Percentiles rank a stretch among this genome's conserved stretches.
Evolutionary conservation across 192 early-diverging fungal genomes (phyloP).

Genomic region (Backusella psychrophila): DNA sequence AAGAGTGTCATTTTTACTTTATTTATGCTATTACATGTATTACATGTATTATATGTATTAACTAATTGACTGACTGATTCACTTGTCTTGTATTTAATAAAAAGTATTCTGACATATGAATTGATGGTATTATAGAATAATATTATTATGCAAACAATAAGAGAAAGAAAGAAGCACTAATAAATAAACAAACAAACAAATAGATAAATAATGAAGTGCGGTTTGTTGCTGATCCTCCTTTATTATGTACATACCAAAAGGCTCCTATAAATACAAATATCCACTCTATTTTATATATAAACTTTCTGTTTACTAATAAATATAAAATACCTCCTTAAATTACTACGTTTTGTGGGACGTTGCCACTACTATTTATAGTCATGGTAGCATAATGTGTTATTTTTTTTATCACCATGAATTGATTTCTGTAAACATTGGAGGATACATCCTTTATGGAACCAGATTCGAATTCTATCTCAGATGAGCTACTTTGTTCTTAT

Average conservation of each 20-base stretch:
- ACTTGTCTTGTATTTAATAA: neutral
- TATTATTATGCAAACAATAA: neutral
- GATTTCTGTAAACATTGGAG: neutral
- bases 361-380: slow-evolving; percentile 1
- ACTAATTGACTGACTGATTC: neutral
- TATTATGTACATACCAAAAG: neutral
- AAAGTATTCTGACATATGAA: neutral
- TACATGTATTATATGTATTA: neutral
- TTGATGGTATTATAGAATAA: neutral
- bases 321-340: neutral
- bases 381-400: neutral
- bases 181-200: neutral
- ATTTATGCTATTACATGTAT: neutral
- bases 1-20: neutral
- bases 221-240: neutral
- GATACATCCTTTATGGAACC: neutral
- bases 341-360: neutral
- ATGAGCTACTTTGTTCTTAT: neutral
- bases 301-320: neutral
- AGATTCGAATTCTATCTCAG: neutral
- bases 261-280: neutral
- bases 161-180: neutral
- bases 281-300: neutral
- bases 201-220: neutral
- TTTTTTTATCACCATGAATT: neutral